A percentile compares a stretch with the other conserved stretches of the same genome.
These are phyloP conservation scores for Chalaropsis thielavioides DNA, from an alignment of 2,329 filamentous ascomycete genomes.

Conservation along the genomic window DNA sequence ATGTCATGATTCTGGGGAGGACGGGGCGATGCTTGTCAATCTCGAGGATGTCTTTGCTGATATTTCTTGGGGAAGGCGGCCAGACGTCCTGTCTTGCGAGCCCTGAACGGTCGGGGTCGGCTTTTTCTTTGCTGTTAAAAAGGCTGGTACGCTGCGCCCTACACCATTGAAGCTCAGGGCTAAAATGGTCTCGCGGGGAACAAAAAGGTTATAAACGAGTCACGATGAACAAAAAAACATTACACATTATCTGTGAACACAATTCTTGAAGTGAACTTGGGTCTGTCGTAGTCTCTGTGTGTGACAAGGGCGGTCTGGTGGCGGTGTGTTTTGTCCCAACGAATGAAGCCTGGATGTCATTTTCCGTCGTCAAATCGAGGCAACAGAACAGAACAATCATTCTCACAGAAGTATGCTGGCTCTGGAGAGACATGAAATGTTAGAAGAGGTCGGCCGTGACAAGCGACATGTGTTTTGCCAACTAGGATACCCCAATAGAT, in stretches of 20 bases:
- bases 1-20: conserved; percentile 2
- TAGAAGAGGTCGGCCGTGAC: too few relatives aligned
- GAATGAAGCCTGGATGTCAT: background rate
- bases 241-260: background rate
- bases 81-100: background rate
- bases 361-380: background rate
- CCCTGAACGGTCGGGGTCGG: background rate
- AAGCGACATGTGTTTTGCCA: background rate
- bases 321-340: background rate
- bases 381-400: background rate
- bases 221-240: conserved; percentile 8
- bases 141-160: background rate
- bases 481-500: background rate
- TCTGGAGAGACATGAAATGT: too few relatives aligned
- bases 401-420: background rate
- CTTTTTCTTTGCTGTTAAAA: background rate
- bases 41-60: background rate
- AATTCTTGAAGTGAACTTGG: background rate
- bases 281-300: background rate
- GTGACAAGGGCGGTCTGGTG: background rate
- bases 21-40: background rate
- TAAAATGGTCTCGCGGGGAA: background rate
- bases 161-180: background rate
- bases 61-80: background rate
- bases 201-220: conserved; percentile 7